Evolutionary conservation across 2,329 filamentous ascomycete species (phyloP).

Genomic region (Stagonosporopsis rhizophila): DNA sequence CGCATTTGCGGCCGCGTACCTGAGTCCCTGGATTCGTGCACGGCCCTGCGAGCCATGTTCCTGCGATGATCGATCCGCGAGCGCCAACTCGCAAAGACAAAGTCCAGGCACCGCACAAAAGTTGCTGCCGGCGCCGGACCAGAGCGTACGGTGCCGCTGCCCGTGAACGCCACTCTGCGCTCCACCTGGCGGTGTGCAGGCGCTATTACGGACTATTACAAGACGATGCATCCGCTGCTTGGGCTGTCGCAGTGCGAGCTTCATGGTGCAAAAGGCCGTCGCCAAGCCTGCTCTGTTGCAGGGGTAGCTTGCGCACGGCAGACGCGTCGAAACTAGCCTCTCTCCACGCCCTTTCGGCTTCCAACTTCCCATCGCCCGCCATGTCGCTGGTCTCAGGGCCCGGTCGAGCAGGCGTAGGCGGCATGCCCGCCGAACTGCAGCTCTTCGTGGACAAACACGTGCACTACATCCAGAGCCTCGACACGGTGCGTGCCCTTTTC

Average conservation of each 20-base stretch:
- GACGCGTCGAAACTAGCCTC: slow-evolving; percentile 16
- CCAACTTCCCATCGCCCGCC: slow-evolving; percentile 9
- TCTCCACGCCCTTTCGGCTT: slow-evolving; percentile 10
- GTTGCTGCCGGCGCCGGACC: neutral
- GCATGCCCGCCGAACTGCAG: slow-evolving; percentile 56
- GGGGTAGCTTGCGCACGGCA: slow-evolving; percentile 6
- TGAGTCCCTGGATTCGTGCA: slow-evolving; percentile 15
- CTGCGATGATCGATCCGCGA: no score
- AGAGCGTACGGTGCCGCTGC: neutral
- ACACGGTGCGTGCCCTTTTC: slow-evolving; percentile 68
- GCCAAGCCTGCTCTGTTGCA: slow-evolving; percentile 8
- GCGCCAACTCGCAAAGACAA: slow-evolving; percentile 19
- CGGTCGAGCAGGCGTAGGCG: slow-evolving; percentile 55
- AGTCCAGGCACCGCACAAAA: neutral
- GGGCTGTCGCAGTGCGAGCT: slow-evolving; percentile 20
- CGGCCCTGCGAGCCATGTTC: slow-evolving; percentile 18
- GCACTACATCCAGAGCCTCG: slow-evolving; percentile 89
- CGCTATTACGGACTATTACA: neutral
- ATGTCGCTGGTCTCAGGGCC: slow-evolving; percentile 70
- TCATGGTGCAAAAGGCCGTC: slow-evolving; percentile 9
- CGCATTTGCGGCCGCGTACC: slow-evolving; percentile 17
- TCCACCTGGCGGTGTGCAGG: slow-evolving; percentile 12
- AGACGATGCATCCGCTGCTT: slow-evolving; percentile 22
- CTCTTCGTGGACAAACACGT: slow-evolving; percentile 75
- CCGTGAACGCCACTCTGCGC: neutral